These are phyloP conservation scores for Trifolium pratense DNA, from an alignment of 306 rosid species.

Conservation along the genomic window DNA sequence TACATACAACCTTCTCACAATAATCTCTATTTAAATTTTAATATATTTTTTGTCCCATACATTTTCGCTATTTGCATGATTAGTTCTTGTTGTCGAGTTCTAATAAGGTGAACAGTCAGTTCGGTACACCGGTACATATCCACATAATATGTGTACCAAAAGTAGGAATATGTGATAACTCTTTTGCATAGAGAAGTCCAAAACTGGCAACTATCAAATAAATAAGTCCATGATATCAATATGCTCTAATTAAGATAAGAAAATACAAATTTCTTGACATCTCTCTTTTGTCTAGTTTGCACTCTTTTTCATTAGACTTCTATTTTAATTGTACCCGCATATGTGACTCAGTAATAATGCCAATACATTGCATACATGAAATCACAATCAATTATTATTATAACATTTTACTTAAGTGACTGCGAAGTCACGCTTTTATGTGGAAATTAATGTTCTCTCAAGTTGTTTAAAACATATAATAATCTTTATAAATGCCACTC, in stretches of 20 bases:
- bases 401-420: neutral
- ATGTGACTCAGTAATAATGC: neutral
- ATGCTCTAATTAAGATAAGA: neutral
- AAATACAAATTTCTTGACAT: neutral
- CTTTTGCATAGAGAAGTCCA: too few relatives aligned
- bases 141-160: too few relatives aligned
- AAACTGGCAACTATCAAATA: too few relatives aligned
- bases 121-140: too few relatives aligned
- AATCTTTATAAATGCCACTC: slow-evolving; percentile 25
- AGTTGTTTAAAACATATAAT: neutral
- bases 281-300: neutral
- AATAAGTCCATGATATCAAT: too few relatives aligned
- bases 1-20: too few relatives aligned
- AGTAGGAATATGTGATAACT: too few relatives aligned
- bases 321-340: slow-evolving; percentile 3
- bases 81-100: too few relatives aligned
- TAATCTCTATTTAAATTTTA: too few relatives aligned
- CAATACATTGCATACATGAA: slow-evolving; percentile 1
- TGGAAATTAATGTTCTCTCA: neutral
- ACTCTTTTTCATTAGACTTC: neutral
- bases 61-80: too few relatives aligned
- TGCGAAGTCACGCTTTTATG: slow-evolving; percentile 29
- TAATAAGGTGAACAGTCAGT: too few relatives aligned
- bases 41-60: too few relatives aligned
- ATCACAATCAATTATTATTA: neutral